These are phyloP conservation scores for Yamadazyma siamensis DNA, from an alignment of 1,139 yeast species.

Conservation along the genomic window DNA sequence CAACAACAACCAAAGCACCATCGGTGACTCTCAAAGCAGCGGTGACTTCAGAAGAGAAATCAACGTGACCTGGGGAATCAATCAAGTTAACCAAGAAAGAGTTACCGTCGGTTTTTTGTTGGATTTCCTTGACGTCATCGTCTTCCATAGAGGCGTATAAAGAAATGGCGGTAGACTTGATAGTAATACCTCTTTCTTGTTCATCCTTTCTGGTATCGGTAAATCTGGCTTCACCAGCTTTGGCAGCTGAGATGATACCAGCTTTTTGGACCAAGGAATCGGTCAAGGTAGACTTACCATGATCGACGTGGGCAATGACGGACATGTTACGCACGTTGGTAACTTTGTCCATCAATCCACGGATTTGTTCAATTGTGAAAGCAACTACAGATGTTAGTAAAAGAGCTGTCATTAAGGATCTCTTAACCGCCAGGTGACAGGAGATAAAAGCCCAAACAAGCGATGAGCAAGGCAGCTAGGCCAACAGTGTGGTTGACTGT, in stretches of 20 bases:
- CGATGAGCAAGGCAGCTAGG: too few relatives aligned
- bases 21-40: conserved; percentile 99
- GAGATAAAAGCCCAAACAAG: neutral
- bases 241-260: conserved; percentile 99
- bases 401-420: too few relatives aligned
- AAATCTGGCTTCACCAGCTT: conserved; percentile 99
- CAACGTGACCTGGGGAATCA: conserved; percentile 99
- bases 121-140: conserved; percentile 91
- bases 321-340: conserved; percentile 99
- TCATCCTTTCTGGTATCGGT: conserved; percentile 99
- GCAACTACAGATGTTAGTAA: conserved; percentile 43
- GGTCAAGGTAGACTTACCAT: conserved; percentile 99
- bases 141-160: conserved; percentile 87
- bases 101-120: conserved; percentile 93
- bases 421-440: neutral
- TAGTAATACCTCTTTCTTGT: conserved; percentile 99
- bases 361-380: conserved; percentile 89
- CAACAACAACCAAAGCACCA: conserved; percentile 99
- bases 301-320: conserved; percentile 99
- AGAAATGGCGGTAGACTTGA: conserved; percentile 98
- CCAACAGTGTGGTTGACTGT: too few relatives aligned
- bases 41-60: conserved; percentile 99
- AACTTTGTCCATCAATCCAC: conserved; percentile 98
- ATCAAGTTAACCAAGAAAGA: conserved; percentile 96
- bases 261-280: conserved; percentile 99